Base-by-base conservation (phyloP, 1,139 yeast species). In the Geotrichum klebahnii region DNA sequence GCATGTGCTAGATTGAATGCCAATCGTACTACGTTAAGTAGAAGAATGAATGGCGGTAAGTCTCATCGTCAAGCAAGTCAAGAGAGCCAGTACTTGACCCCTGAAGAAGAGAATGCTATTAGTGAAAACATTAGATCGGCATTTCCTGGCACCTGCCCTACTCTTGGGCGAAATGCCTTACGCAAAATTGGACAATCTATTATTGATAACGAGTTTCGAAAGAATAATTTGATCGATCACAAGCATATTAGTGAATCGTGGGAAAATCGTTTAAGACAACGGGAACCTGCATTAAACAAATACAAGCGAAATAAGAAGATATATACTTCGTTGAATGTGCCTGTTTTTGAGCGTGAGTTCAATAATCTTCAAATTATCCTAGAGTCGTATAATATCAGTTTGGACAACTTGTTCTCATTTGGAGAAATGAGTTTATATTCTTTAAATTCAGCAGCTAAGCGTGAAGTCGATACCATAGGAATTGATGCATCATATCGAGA, bases 51-150 rank as follows among this genome's bases (percentile, higher is more conserved):
- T 19, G 50, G 50, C 9, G 50, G 50, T 3, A 35, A 29, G 26
- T 47, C 50, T n/a, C 50, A 47, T 23, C 26, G 37, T 3, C 43
- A 47, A 19, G 50, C 50, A 8, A 35, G 43, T 29, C 42, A 41
- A 24, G 46, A 47, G 4, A 47, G 37, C 16, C 50, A 47, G 35
- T 41, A 36, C 23, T 19, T 47, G 12, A 41, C 46, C 20, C 46
- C 50, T 5, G 33, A 20, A 12, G 33, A 41, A 35, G 50, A 47
- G 31, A 32, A 26, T 6, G 14, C 33, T 1, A 47, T 47, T 28
- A 31, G 40, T 32, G 24, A 41, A 8, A 16, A 28, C 9, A n/a
- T 47, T 5, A 14, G 31, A 29, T 29, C 36, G n/a, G 36, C 34
- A 5, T 47, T 47, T 36, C 43, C 33, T n/a, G 41, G 46, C 20